Base-by-base conservation (phyloP, 1,139 yeast species). In the Debaryomyces fabryi region DNA sequence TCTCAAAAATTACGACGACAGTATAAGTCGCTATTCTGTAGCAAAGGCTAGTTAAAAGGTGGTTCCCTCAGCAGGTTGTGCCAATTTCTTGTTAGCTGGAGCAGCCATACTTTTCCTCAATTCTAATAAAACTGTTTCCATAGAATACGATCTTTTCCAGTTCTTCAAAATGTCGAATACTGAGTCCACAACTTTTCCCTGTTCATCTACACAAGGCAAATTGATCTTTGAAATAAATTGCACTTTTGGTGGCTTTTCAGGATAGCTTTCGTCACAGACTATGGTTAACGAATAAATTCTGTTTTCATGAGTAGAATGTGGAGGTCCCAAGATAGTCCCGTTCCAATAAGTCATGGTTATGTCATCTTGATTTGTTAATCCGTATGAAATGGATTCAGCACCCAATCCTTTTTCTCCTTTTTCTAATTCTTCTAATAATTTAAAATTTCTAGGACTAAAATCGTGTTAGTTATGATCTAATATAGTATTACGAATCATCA, bases 401-500 rank as follows among this genome's bases (percentile, higher is more conserved):
- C 99, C 98, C 47, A 89, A 77, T 13, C 99, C 99, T 67, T 95
- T 95, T 66, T 95, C 99, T 45, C 99, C 99, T 64, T 92, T 93
- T 68, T 95, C 99, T 56, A 95, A 79, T 71, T 93, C 99, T 72
- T 93, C 99, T 55, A 93, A 78, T 42, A 93, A 80, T 64, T 96
- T 88, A 70, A 93, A 93, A 67, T 91, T 91, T 69, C 98, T 83
- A 56, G 98, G 98, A 42, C 96, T 88, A 54, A 42, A 34, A 6
- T 6, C 24, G 2, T 9, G 36, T 40, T 40, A 32, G 23, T 27
- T 23, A 10, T 23, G 15, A 6, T 20, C 47, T 25, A n/a, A 4
- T 27, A 9, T 9, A 7, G n/a, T 21, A 20, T 7, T 13, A 13
- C 15, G 16, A 23, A 21, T 9, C n/a, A 21, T 29, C 15, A 12